Conservation (phyloP, 2,329 filamentous ascomycete species). For the Elsinoe arachidis region DNA sequence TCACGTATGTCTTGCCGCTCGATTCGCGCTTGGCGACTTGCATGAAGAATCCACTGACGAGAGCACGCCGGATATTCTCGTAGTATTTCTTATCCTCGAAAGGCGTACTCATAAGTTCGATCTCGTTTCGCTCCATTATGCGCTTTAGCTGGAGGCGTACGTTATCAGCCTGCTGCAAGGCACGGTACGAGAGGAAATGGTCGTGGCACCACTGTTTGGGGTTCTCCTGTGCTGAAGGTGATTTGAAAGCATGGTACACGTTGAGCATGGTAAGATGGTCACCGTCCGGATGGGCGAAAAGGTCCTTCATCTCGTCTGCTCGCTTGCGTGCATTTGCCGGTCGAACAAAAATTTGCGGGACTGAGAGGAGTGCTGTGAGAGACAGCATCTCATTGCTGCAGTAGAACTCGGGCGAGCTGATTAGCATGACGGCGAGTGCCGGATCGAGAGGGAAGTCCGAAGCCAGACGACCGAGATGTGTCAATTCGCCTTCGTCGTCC, state of each 20-base stretch:
- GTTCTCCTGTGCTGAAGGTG: constrained; percentile 58
- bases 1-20: constrained; percentile 82
- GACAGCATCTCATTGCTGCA: constrained; percentile 98
- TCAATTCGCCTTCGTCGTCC: constrained; percentile 92
- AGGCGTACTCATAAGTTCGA: constrained; percentile 78
- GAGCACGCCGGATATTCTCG: constrained; percentile 85
- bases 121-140: constrained; percentile 88
- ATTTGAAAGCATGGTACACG: constrained; percentile 95
- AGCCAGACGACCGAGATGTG: constrained; percentile 71
- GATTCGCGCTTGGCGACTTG: constrained; percentile 92
- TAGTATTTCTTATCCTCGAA: constrained; percentile 98
- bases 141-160: constrained; percentile 84
- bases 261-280: constrained; percentile 96
- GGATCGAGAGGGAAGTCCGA: constrained; percentile 96
- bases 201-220: constrained; percentile 92
- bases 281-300: constrained; percentile 86
- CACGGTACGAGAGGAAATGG: constrained; percentile 84
- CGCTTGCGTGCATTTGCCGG: constrained; percentile 78
- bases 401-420: constrained; percentile 94
- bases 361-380: constrained; percentile 84
- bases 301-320: constrained; percentile 93
- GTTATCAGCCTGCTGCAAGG: constrained; percentile 86
- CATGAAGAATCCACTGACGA: constrained; percentile 98
- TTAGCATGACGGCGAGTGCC: constrained; percentile 91
- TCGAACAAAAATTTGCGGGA: constrained; percentile 87